A percentile compares a stretch with the other conserved stretches of the same genome.
These are phyloP conservation scores for Atalantia buxifolia DNA, from an alignment of 345 rosid species.

Conservation along the genomic window DNA sequence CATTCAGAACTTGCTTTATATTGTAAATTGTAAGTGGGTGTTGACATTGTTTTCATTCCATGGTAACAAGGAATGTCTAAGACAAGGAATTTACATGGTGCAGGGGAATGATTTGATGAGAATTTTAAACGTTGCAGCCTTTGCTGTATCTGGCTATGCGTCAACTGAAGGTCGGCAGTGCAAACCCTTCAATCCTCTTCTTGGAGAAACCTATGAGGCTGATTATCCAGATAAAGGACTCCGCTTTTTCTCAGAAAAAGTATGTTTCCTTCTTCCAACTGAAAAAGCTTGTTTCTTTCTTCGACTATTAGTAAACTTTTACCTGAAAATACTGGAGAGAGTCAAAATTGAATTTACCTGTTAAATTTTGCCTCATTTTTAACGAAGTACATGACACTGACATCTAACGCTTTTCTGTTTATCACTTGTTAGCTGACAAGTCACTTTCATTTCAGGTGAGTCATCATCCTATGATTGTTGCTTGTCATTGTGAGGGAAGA, in stretches of 20 bases:
- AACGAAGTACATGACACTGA: not conserved
- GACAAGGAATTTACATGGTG: constrained; percentile 23
- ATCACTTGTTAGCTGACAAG: constrained; percentile 16
- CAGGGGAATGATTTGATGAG: constrained; percentile 97
- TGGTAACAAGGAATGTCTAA: not conserved
- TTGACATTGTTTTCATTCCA: constrained; percentile 17
- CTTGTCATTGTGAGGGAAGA: constrained; percentile 98
- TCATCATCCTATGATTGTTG: constrained; percentile 97
- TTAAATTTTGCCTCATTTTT: not conserved
- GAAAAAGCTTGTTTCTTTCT: constrained; percentile 60
- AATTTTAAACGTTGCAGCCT: constrained; percentile 88
- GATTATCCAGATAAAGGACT: constrained; percentile 99
- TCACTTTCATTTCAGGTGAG: constrained; percentile 66
- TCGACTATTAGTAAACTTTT: not conserved
- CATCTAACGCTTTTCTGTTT: constrained; percentile 8
- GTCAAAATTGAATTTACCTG: not conserved
- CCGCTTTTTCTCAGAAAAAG: constrained; percentile 94
- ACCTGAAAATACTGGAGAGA: not conserved
- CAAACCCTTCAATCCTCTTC: constrained; percentile 97
- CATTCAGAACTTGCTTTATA: not conserved
- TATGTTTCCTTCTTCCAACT: constrained; percentile 27
- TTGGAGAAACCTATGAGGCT: constrained; percentile 98
- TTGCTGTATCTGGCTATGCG: constrained; percentile 99
- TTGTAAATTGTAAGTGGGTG: not conserved
- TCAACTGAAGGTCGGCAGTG: constrained; percentile 99